Conservation (phyloP, 805 yeast genomes). For the Kodamaea neixiangensis region DNA sequence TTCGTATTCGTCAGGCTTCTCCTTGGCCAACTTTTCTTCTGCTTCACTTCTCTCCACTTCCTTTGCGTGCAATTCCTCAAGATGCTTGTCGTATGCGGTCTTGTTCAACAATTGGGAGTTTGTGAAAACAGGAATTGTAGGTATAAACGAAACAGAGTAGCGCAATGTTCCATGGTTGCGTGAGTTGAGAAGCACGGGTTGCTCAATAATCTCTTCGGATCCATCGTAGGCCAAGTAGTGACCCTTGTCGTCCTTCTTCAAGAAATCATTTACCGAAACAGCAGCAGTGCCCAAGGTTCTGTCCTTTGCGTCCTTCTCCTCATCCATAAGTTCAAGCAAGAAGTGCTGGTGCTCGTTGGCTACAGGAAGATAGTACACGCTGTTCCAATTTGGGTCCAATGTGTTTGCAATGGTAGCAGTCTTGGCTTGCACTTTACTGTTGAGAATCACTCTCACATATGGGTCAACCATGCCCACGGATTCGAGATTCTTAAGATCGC, state of each 20-base stretch:
- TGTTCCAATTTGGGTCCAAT: constrained; percentile 59
- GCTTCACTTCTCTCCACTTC: constrained; percentile 48
- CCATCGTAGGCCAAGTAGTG: constrained; percentile 54
- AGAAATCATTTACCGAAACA: constrained; percentile 49
- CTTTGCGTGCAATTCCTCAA: constrained; percentile 33
- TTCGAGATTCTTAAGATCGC: constrained; percentile 56
- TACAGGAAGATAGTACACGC: constrained; percentile 61
- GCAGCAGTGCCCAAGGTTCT: constrained; percentile 62
- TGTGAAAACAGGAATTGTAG: constrained; percentile 63
- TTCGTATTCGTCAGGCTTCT: constrained; percentile 63
- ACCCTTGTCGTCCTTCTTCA: constrained; percentile 50
- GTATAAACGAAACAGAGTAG: constrained; percentile 64
- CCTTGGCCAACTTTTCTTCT: constrained; percentile 52
- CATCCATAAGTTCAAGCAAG: constrained; percentile 63
- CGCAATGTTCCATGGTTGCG: constrained; percentile 48
- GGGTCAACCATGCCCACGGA: constrained; percentile 77
- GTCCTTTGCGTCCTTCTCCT: constrained; percentile 63
- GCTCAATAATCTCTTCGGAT: constrained; percentile 45
- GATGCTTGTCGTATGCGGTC: constrained; percentile 40
- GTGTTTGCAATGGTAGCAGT: constrained; percentile 57
- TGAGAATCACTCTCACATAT: constrained; percentile 58
- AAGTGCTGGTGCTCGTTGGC: constrained; percentile 60
- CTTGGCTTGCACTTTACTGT: constrained; percentile 57
- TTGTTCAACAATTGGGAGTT: constrained; percentile 54
- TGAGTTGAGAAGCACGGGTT: constrained; percentile 42